These are phyloP conservation scores for Cryptococcus amylolentus DNA, from an alignment of 1,284 basidiomycete species.

Conservation along the genomic window DNA sequence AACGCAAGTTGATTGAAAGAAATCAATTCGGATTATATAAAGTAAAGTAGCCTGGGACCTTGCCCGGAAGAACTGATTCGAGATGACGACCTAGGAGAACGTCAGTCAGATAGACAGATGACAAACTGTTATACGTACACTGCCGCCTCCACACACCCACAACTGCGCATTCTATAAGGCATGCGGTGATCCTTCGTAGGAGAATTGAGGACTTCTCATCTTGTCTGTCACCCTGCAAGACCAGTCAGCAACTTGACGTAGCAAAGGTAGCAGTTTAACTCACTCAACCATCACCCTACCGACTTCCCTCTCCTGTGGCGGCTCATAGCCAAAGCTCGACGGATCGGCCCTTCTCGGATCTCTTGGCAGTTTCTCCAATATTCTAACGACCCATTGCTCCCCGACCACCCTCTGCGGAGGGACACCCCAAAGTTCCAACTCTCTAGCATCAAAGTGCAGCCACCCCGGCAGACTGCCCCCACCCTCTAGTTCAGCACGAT, in stretches of 20 bases:
- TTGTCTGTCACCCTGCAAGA: constrained; percentile 31
- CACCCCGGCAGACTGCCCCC: constrained; percentile 37
- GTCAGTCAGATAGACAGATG: no score
- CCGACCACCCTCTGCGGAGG: constrained; percentile 30
- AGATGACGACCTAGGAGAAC: no score
- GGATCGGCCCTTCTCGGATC: constrained; percentile 40
- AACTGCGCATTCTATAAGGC: constrained; percentile 14
- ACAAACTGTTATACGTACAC: no score
- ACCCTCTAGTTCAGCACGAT: constrained; percentile 37
- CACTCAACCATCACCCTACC: constrained; percentile 42
- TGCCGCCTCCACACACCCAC: not conserved
- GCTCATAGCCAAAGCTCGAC: constrained; percentile 36
- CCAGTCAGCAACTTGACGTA: constrained; percentile 3
- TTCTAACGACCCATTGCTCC: constrained; percentile 29
- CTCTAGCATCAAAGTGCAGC: constrained; percentile 46
- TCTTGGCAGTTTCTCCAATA: constrained; percentile 39
- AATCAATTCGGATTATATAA: no score
- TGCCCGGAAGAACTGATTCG: no score
- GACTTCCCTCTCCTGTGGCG: constrained; percentile 40
- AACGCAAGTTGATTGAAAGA: no score
- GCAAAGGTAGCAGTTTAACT: constrained; percentile 10
- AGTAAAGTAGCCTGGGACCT: no score
- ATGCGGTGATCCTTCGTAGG: constrained; percentile 33
- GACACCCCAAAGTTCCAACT: constrained; percentile 47
- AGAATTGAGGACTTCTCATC: constrained; percentile 35